These are phyloP conservation scores for Cryptococcus floricola DNA, from an alignment of 1,284 basidiomycete species.

Conservation along the genomic window DNA sequence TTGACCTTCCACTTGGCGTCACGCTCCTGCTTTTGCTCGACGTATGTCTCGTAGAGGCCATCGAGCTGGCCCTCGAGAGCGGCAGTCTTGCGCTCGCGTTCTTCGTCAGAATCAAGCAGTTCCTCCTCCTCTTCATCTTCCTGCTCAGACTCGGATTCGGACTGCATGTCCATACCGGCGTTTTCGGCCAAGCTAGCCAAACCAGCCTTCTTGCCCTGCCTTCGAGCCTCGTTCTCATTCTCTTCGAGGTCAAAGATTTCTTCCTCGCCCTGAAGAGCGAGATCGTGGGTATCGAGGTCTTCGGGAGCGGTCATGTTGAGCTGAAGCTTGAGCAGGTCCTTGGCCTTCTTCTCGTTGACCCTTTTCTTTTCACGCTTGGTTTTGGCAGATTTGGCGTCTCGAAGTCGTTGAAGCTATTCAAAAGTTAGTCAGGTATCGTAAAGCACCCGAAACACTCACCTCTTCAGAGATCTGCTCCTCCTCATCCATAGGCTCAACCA, in stretches of 20 bases:
- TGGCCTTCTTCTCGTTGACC: constrained; percentile 82
- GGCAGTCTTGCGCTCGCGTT: constrained; percentile 61
- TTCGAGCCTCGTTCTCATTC: constrained; percentile 56
- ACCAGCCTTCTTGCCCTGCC: constrained; percentile 47
- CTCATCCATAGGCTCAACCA: constrained; percentile 76
- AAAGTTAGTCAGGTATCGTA: constrained; percentile 7
- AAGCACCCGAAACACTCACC: constrained; percentile 53
- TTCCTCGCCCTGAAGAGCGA: constrained; percentile 60
- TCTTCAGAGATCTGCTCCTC: constrained; percentile 84
- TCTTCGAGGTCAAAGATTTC: constrained; percentile 81
- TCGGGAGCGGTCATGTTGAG: constrained; percentile 97
- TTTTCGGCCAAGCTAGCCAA: constrained; percentile 49
- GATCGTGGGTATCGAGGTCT: constrained; percentile 74
- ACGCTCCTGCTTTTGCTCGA: constrained; percentile 71
- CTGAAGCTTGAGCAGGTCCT: constrained; percentile 91
- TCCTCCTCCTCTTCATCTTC: constrained; percentile 54
- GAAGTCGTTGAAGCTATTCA: constrained; percentile 72
- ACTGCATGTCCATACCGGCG: constrained; percentile 41
- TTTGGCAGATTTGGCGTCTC: constrained; percentile 69
- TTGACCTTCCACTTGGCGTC: constrained; percentile 88
- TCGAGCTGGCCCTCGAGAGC: constrained; percentile 81
- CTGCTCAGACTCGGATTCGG: constrained; percentile 23
- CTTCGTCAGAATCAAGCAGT: constrained; percentile 63
- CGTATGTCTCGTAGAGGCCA: constrained; percentile 82
- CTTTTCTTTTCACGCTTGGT: constrained; percentile 78